Evolutionary conservation across 83 land plant genomes (phyloP).

Genomic region (Thuja plicata): DNA sequence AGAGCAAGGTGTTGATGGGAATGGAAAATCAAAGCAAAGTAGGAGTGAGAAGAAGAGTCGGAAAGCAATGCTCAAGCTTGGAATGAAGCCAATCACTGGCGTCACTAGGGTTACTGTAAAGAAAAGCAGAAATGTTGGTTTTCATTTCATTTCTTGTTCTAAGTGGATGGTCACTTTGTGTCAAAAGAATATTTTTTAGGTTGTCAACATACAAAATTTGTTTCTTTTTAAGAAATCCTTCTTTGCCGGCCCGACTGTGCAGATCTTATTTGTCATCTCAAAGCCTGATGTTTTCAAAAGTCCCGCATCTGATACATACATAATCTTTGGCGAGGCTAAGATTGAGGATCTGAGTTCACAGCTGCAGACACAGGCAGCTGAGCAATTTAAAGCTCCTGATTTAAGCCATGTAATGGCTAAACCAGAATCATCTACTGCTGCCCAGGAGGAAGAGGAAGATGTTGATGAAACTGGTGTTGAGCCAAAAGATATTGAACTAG

Average conservation of each 20-base stretch:
- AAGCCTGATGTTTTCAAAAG: constrained; percentile 51
- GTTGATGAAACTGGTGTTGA: constrained; percentile 33
- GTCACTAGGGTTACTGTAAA: constrained; percentile 89
- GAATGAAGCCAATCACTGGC: constrained; percentile 90
- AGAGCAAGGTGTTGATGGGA: constrained; percentile 48
- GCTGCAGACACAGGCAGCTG: constrained; percentile 49
- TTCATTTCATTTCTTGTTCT: background rate
- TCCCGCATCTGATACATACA: constrained; percentile 39
- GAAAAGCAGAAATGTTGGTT: constrained; percentile 81
- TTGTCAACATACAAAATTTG: background rate
- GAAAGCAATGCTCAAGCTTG: constrained; percentile 93
- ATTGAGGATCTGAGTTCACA: constrained; percentile 46
- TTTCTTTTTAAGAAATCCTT: background rate
- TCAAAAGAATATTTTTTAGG: background rate
- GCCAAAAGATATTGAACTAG: constrained; percentile 33
- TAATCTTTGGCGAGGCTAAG: constrained; percentile 45
- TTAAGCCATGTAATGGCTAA: constrained; percentile 26
- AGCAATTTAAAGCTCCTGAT: constrained; percentile 47
- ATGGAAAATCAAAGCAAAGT: constrained; percentile 82
- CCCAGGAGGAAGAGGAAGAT: constrained; percentile 42
- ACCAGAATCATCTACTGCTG: constrained; percentile 22
- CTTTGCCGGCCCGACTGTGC: constrained; percentile 13
- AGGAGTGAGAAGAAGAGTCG: constrained; percentile 95
- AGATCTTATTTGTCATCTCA: constrained; percentile 43
- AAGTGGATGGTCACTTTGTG: background rate